Evolutionary conservation across 129 eudicot species (phyloP).

Genomic region (Dittrichia graveolens): DNA sequence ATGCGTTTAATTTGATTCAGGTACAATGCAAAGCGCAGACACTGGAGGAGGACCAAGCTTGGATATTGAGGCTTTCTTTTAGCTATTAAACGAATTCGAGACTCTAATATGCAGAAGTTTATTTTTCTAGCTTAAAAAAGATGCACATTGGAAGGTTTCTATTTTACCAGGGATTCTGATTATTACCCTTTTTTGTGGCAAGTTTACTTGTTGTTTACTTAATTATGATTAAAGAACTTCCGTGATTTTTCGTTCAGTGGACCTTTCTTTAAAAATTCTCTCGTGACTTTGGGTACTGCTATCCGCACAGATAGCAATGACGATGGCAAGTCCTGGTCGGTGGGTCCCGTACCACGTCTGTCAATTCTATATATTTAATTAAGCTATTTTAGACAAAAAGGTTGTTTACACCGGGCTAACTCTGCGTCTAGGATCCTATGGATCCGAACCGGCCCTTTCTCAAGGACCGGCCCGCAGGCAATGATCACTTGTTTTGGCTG

Average conservation of each 20-base stretch:
- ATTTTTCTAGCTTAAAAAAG: slow-evolving; percentile 2
- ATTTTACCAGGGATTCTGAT: slow-evolving; percentile 15
- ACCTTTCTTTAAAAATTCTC: too few species aligned
- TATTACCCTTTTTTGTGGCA: not conserved
- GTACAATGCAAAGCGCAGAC: slow-evolving; percentile 93
- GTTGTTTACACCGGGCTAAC: too few species aligned
- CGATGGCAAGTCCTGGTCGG: too few species aligned
- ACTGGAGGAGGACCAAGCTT: slow-evolving; percentile 94
- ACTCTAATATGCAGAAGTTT: not conserved
- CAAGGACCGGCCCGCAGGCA: too few species aligned
- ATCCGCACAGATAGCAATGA: too few species aligned
- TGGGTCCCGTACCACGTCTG: too few species aligned
- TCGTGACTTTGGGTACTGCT: too few species aligned
- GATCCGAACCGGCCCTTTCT: too few species aligned
- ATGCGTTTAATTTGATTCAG: slow-evolving; percentile 22
- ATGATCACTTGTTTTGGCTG: too few species aligned
- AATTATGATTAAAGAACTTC: not conserved
- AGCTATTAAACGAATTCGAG: slow-evolving; percentile 1
- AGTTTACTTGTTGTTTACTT: not conserved
- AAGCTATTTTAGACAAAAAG: too few species aligned
- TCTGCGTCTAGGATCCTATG: too few species aligned
- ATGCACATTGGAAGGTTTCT: not conserved
- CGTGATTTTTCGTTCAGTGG: not conserved
- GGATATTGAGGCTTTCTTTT: slow-evolving; percentile 52
- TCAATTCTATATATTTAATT: too few species aligned